These are phyloP conservation scores for Trypanosoma melophagium DNA, from an alignment of 208 protist species.

Conservation along the genomic window DNA sequence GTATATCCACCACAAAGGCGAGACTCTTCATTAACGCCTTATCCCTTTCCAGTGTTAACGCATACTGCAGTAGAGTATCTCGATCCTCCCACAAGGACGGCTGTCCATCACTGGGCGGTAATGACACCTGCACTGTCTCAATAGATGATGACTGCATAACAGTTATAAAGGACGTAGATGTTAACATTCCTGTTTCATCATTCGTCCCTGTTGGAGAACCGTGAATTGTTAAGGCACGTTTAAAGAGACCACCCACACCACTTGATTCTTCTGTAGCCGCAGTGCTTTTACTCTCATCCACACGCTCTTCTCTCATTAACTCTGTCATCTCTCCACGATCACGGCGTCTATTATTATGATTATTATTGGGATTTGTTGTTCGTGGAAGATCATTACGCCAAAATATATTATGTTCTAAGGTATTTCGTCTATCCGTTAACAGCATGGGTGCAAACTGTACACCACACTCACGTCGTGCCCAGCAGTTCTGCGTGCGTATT, in stretches of 20 bases:
- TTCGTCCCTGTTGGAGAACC: constrained; percentile 3
- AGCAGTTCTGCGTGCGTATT: constrained; percentile 44
- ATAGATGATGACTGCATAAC: neutral
- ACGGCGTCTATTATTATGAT: neutral
- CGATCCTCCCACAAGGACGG: constrained; percentile 38
- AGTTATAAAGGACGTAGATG: too few species aligned
- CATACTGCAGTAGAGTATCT: constrained; percentile 40
- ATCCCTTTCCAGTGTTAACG: constrained; percentile 51
- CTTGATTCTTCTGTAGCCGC: neutral
- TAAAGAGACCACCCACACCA: constrained; percentile 30
- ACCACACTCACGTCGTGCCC: constrained; percentile 44
- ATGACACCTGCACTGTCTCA: neutral
- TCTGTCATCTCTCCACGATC: neutral
- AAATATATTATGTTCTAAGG: constrained; percentile 62
- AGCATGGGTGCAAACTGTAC: constrained; percentile 64
- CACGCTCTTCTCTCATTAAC: neutral
- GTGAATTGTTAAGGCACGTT: constrained; percentile 27
- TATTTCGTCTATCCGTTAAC: constrained; percentile 38
- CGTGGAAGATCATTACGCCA: constrained; percentile 65
- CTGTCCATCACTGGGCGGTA: neutral
- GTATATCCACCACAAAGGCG: constrained; percentile 42
- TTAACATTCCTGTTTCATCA: neutral
- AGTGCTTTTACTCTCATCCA: neutral
- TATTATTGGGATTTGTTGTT: constrained; percentile 1
- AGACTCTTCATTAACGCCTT: constrained; percentile 38